Percentiles rank a stretch among this genome's conserved stretches.
These are phyloP conservation scores for Fraxinus platypoda DNA, from an alignment of 305 asterid species.

Conservation along the genomic window DNA sequence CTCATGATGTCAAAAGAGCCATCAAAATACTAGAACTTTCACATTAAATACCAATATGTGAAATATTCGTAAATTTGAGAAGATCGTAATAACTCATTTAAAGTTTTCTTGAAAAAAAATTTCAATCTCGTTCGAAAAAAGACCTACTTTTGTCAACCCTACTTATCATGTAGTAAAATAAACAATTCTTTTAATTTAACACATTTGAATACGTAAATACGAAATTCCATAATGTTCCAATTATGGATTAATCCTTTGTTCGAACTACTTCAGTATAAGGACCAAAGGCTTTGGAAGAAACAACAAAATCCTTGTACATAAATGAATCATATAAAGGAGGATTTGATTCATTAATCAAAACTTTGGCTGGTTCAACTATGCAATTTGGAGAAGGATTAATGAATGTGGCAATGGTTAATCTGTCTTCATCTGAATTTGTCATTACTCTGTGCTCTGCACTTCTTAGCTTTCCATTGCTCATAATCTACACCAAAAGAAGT, in stretches of 20 bases:
- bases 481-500: slow-evolving; percentile 29
- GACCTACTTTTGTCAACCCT: background rate
- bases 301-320: slow-evolving; percentile 37
- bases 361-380: slow-evolving; percentile 51
- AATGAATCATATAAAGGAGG: slow-evolving; percentile 41
- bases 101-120: background rate
- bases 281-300: slow-evolving; percentile 43
- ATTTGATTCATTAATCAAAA: slow-evolving; percentile 38
- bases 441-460: slow-evolving; percentile 60
- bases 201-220: background rate
- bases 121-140: too few species aligned
- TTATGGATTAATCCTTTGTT: background rate
- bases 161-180: background rate
- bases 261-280: slow-evolving; percentile 28
- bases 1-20: background rate
- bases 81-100: background rate
- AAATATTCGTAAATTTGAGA: background rate
- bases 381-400: slow-evolving; percentile 46
- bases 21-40: background rate
- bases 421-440: slow-evolving; percentile 35
- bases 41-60: background rate
- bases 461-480: slow-evolving; percentile 58
- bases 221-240: background rate
- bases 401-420: slow-evolving; percentile 54
- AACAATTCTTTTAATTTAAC: background rate